A percentile compares a stretch with the other conserved stretches of the same genome.
Conservation (phyloP, 2,329 filamentous ascomycete species). For the Stagonosporopsis vannaccii region DNA sequence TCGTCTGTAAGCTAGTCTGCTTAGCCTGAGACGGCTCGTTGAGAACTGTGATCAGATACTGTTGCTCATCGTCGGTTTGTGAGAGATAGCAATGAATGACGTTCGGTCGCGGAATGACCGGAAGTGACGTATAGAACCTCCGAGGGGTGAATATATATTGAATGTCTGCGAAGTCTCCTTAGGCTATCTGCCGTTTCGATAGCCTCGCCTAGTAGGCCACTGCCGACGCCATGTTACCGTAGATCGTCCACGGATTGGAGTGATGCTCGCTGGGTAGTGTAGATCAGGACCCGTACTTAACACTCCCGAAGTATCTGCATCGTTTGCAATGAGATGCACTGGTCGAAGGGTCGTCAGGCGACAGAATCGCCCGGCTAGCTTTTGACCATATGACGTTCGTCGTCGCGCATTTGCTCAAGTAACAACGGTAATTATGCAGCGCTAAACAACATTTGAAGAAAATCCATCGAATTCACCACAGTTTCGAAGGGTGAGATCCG, state of each 20-base stretch:
- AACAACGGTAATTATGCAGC: background rate
- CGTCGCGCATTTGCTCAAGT: background rate
- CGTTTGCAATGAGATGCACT: background rate
- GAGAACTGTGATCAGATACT: background rate
- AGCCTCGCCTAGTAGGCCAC: background rate
- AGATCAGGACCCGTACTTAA: slow-evolving; percentile 7
- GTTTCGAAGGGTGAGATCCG: background rate
- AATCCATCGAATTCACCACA: background rate
- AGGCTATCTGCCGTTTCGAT: background rate
- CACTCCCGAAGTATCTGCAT: background rate
- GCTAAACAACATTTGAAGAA: background rate
- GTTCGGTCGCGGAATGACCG: slow-evolving; percentile 12
- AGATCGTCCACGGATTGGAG: background rate
- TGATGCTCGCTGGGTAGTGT: background rate
- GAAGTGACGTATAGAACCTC: slow-evolving; percentile 10
- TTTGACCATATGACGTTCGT: background rate
- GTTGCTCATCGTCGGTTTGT: slow-evolving; percentile 1
- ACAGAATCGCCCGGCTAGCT: slow-evolving; percentile 1
- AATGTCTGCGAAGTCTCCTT: background rate
- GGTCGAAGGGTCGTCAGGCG: background rate
- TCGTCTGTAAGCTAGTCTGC: background rate
- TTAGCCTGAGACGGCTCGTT: slow-evolving; percentile 1
- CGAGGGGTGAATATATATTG: background rate
- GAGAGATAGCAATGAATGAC: slow-evolving; percentile 4
- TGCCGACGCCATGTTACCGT: background rate